Evolutionary conservation across 441 rosid species (phyloP).

Genomic region (Gossypium lobatum): DNA sequence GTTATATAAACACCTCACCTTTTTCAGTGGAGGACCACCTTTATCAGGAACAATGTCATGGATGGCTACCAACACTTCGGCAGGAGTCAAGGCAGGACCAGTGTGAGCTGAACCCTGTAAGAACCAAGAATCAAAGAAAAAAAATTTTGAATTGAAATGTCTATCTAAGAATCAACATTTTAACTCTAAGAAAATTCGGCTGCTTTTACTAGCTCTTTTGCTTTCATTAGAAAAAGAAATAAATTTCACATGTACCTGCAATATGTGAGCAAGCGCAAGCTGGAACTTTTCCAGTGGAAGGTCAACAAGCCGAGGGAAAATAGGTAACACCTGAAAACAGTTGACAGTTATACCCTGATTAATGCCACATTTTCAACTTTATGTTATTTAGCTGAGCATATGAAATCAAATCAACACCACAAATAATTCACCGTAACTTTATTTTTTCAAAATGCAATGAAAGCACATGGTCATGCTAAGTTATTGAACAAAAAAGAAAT

Average conservation of each 20-base stretch:
- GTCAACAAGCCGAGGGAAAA: constrained; percentile 87
- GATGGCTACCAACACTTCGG: constrained; percentile 95
- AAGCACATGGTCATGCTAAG: neutral
- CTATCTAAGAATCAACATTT: neutral
- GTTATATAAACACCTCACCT: constrained; percentile 39
- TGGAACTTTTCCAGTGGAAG: constrained; percentile 95
- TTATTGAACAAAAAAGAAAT: neutral
- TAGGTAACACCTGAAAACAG: constrained; percentile 77
- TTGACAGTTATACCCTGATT: constrained; percentile 12
- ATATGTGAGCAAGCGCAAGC: constrained; percentile 91
- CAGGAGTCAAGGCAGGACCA: constrained; percentile 98
- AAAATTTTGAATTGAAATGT: neutral
- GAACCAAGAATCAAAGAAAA: neutral
- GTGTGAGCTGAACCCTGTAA: constrained; percentile 99
- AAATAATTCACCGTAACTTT: neutral
- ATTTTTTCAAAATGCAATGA: neutral
- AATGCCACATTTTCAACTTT: neutral
- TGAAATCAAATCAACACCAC: neutral
- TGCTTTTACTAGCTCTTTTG: neutral
- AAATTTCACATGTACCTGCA: constrained; percentile 63
- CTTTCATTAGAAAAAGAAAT: neutral
- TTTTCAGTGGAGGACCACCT: constrained; percentile 79
- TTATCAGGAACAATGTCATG: constrained; percentile 88
- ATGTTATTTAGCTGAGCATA: neutral
- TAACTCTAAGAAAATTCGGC: neutral